A percentile compares a stretch with the other conserved stretches of the same genome.
phyloP scores from a whole-genome alignment of 192 early-diverging fungal genomes.

The Coemansia sp. region DNA sequence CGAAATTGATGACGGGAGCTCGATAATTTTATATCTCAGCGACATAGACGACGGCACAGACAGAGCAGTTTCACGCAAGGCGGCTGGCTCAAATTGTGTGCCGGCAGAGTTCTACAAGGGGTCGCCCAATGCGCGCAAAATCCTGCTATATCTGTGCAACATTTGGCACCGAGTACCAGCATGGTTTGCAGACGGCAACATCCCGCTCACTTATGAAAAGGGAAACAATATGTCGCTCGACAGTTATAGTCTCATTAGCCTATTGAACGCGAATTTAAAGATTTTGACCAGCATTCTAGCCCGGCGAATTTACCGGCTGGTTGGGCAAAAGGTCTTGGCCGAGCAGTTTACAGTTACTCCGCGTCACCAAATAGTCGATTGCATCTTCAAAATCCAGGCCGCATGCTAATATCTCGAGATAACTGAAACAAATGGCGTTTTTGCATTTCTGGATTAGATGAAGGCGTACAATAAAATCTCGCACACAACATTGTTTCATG shows the following conservation, averaged over 20 bases:
- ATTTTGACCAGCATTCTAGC: background rate
- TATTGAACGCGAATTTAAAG: background rate
- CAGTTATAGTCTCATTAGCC: background rate
- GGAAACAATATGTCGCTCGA: background rate
- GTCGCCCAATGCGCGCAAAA: background rate
- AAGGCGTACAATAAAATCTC: conserved; percentile 20
- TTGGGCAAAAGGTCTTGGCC: background rate
- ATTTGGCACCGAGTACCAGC: conserved; percentile 3
- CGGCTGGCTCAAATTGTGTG: background rate
- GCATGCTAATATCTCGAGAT: conserved; percentile 7
- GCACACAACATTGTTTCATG: conserved; percentile 12
- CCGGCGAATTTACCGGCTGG: background rate
- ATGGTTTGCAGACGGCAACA: no score
- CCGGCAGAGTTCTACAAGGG: background rate
- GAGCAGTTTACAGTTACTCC: conserved; percentile 22
- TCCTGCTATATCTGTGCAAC: background rate
- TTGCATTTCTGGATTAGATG: conserved; percentile 22
- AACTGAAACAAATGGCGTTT: background rate
- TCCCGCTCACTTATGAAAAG: background rate
- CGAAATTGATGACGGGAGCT: no score
- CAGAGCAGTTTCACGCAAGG: no score
- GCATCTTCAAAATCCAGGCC: conserved; percentile 14
- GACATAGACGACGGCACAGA: no score
- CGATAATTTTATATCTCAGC: no score
- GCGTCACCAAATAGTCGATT: conserved; percentile 9